Base-by-base conservation (phyloP, 176 grass and related monocot genomes). In the Rhipidocladum racemiflorum region DNA sequence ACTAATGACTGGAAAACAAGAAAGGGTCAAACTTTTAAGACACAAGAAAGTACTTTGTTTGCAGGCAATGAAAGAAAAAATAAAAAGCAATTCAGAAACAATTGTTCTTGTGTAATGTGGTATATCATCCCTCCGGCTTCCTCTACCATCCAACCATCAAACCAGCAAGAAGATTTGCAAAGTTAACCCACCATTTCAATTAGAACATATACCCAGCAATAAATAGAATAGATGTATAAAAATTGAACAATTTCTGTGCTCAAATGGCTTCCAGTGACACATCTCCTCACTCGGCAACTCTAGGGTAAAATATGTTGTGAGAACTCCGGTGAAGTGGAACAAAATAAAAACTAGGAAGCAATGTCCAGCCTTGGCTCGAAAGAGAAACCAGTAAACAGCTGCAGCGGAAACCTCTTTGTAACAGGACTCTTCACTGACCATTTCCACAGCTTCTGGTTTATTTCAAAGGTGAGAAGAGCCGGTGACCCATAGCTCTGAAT, bases 401-500 rank as follows among this genome's bases (percentile, higher is more conserved):
- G 94, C 57, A 97, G 87, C 0, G 94, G 91, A 46, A 94, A 97
- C 66, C 91, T 91, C 87, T 97, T 97, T 4, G 83, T 80, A 20
- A 90, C 87, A 49, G 94, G 94, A 87, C 94, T 94, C 80, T 94
- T 97, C 42, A 73, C 72, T 14, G 94, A 89, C 94, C 94, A 94
- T 74, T 72, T 97, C 94, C 94, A 97, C 50, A 86, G 65, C 69
- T 92, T 97, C 23, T 94, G 87, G 54, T 77, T 88, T 77, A 90
- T 55, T 83, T 97, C 85, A 64, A 88, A 97, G 28, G 87, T 92
- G 78, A 97, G 94, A 67, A 97, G 85, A 77, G 87, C 82, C 0
- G 94, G 89, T 20, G 94, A 97, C 20, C 91, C 94, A 56, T 94
- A 97, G 70, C 94, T 97, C 78, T 97, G 94, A 24, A 94, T 97